Conservation (phyloP, 1,139 yeast genomes). For the Schwanniomyces etchellsii region DNA sequence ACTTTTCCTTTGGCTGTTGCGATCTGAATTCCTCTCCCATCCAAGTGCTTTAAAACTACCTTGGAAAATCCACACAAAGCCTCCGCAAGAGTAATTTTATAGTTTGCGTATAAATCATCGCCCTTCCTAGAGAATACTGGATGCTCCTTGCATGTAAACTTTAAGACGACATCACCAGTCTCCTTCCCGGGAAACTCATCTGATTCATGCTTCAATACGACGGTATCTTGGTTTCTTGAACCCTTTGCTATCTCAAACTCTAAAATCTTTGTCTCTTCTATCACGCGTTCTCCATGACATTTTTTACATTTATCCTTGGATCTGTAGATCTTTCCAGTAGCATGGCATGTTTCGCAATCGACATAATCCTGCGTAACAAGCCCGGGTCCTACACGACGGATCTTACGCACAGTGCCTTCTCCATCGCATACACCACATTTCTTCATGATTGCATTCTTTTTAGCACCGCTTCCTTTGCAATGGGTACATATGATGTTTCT, state of each 20-base stretch:
- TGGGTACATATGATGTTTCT: constrained; percentile 66
- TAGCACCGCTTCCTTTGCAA: constrained; percentile 76
- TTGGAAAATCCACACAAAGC: constrained; percentile 77
- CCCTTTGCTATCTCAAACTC: constrained; percentile 81
- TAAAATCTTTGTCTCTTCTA: constrained; percentile 65
- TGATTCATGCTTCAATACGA: constrained; percentile 64
- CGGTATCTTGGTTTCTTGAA: constrained; percentile 52
- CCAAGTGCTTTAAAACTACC: constrained; percentile 68
- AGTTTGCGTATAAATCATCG: constrained; percentile 57
- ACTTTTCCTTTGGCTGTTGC: constrained; percentile 73
- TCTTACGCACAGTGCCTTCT: constrained; percentile 54
- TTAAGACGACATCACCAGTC: constrained; percentile 76
- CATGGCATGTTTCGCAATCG: constrained; percentile 67
- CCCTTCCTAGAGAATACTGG: constrained; percentile 51
- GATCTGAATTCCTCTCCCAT: constrained; percentile 66
- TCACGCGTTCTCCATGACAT: constrained; percentile 62
- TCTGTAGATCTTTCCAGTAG: constrained; percentile 59
- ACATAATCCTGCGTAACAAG: constrained; percentile 60
- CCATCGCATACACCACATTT: constrained; percentile 72
- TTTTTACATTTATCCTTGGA: constrained; percentile 71
- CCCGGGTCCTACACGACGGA: constrained; percentile 72
- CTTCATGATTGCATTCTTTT: constrained; percentile 50
- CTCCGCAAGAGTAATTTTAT: constrained; percentile 66
- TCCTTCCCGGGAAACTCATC: constrained; percentile 72
- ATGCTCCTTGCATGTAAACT: constrained; percentile 44